Conservation (phyloP, 2,329 filamentous ascomycete genomes). For the Penicillium sp. region DNA sequence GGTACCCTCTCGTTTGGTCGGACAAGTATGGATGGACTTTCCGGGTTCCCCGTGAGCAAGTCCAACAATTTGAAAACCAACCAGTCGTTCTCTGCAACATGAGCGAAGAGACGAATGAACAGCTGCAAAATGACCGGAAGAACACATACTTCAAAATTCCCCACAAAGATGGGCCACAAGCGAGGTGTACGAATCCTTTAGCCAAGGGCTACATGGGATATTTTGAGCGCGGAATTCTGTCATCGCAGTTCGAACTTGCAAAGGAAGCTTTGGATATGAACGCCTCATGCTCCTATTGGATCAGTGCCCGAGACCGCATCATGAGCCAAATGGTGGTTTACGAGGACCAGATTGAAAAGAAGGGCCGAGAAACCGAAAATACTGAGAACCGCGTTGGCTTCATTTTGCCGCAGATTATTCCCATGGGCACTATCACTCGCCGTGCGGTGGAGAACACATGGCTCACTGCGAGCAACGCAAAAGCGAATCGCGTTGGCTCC, state of each 20-base stretch:
- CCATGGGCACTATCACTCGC: slow-evolving; percentile 96
- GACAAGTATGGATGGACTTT: slow-evolving; percentile 93
- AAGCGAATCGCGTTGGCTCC: slow-evolving; percentile 91
- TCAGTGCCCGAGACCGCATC: slow-evolving; percentile 89
- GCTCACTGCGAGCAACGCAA: slow-evolving; percentile 96
- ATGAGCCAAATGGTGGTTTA: slow-evolving; percentile 95
- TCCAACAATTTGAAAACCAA: slow-evolving; percentile 64
- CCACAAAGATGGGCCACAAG: slow-evolving; percentile 87
- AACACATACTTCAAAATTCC: slow-evolving; percentile 87
- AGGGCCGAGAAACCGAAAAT: slow-evolving; percentile 18
- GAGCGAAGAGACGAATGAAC: slow-evolving; percentile 66
- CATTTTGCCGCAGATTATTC: slow-evolving; percentile 92
- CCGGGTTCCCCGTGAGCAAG: slow-evolving; percentile 63
- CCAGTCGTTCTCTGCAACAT: slow-evolving; percentile 75
- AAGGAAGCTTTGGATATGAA: slow-evolving; percentile 98
- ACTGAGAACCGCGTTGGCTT: slow-evolving; percentile 60
- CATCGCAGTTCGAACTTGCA: slow-evolving; percentile 83
- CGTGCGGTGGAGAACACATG: slow-evolving; percentile 96
- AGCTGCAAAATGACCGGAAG: slow-evolving; percentile 63
- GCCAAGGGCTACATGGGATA: slow-evolving; percentile 88
- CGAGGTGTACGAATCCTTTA: slow-evolving; percentile 81
- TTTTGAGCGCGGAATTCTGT: slow-evolving; percentile 84
- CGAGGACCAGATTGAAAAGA: slow-evolving; percentile 56
- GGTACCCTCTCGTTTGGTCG: slow-evolving; percentile 87
- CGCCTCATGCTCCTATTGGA: slow-evolving; percentile 98